Evolutionary conservation across 257 asterid species (phyloP), one percentile per base, ranked within the genome.

Genomic region (Avicennia marina): DNA sequence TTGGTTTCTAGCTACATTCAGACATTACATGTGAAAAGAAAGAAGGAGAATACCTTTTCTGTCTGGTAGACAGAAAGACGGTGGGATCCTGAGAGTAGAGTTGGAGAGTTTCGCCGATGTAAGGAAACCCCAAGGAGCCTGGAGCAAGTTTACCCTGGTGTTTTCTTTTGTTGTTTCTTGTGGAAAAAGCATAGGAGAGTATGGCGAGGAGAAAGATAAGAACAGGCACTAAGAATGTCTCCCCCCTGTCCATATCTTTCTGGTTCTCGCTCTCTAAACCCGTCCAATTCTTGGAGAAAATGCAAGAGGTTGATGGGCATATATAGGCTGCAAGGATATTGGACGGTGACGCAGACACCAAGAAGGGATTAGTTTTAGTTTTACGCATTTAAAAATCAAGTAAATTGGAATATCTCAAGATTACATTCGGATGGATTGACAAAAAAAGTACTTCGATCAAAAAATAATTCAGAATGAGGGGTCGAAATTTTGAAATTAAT

Each of bases 81-180:
- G 73, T 75, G 7, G 98, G 98, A 52, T 85, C 64, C 71, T 84
- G 95, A 58, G 94, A 74, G 67, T 90, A 90, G 60, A 90, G 88
- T 7, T 77, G 88, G 54, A 81, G 84, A 39, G 97, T 90, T 75
- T 90, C 93, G 54, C 97, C 97, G 17, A 86, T 40, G 64, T 68
- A 70, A 32, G 95, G 95, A 94, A 84, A 84, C 1, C 97, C 97
- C 97, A 84, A 67, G 24, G 97, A 90, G 18, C 97, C 97, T 1
- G 97, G 97, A 27, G 97, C 95, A 58, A 86, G 88, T 54, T 56
- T 59, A n/a, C n/a, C 11, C 11, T 62, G 32, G 4, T 43, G 8
- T 12, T 62, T 56, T 42, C 34, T 29, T 29, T 8, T 2, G 10
- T 36, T 36, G 12, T 36, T 36, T 36, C 13, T 12, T 0, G 41